Base-by-base conservation (phyloP, 2,329 filamentous ascomycete species). In the Davidsoniella neocaledoniae region DNA sequence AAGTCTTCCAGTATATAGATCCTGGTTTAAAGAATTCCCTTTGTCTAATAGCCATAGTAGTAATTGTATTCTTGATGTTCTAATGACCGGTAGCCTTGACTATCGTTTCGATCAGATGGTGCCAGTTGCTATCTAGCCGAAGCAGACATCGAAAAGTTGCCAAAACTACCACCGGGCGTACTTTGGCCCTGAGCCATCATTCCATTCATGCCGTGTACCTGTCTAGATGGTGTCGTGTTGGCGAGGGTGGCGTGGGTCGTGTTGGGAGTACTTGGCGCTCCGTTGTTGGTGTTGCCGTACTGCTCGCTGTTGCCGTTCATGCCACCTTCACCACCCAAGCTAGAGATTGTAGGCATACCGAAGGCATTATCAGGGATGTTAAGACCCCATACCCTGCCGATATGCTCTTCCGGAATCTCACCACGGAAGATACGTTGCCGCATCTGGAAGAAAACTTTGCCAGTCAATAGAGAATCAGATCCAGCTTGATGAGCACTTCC, bases 401-500 rank as follows among this genome's bases (percentile, higher is more conserved):
- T 69, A 56, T 93, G 86, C 57, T 93, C 83, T 26, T 84, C 77
- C 5, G 85, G 79, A 43, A 95, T 83, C 21, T 79, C 74, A 54
- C 84, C 83, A 58, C 83, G 81, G 66, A 94, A 96, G 56, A 96
- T 85, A 60, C 85, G 80, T 61, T 87, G 82, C 53, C 81, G 79
- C 71, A 96, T 83, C 59, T 87, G 83, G 76, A 94, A 98, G 67
- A 95, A 98, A 26, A 95, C 86, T 58, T 83, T 82, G 45, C 91
- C 91, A 0, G 91, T 98, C 26, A 98, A 76, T 58, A 95, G 76
- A 17, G 87, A 90, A 64, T 98, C 91, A 0, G 86, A 94, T 25
- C 90, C 91, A 38, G 88, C 91, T 61, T 94, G 88, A 63, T 98
- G 91, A 47, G 86, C 84, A 33, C 80, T 77, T 9, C 91, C 91